These are phyloP conservation scores for Cutaneotrichosporon sp. DNA, from an alignment of 1,284 basidiomycete genomes.

Conservation along the genomic window DNA sequence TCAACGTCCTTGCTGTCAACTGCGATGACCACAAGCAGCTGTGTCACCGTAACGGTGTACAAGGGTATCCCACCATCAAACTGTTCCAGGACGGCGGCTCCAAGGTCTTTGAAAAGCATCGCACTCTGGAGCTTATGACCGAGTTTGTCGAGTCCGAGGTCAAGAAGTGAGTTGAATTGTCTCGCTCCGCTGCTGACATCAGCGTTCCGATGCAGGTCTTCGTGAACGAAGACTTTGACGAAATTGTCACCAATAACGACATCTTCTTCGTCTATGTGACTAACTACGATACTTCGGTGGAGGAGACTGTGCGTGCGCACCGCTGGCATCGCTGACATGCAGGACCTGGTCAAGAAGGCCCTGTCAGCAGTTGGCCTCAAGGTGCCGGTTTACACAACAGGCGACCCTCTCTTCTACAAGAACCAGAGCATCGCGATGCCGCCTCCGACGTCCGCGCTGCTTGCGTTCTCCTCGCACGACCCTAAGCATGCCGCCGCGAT, in stretches of 20 bases:
- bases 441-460: constrained; percentile 55
- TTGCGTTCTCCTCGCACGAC: constrained; percentile 67
- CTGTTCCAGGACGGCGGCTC: constrained; percentile 43
- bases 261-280: constrained; percentile 73
- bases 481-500: constrained; percentile 30
- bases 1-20: constrained; percentile 76
- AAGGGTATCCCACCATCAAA: constrained; percentile 73
- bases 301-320: constrained; percentile 42
- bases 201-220: constrained; percentile 52
- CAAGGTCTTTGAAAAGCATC: constrained; percentile 62
- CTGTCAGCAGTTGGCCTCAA: constrained; percentile 62
- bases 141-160: constrained; percentile 58
- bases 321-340: background rate
- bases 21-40: constrained; percentile 68
- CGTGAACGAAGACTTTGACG: constrained; percentile 51
- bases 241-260: constrained; percentile 55
- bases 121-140: constrained; percentile 64
- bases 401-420: constrained; percentile 52
- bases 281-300: constrained; percentile 46
- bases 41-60: constrained; percentile 62
- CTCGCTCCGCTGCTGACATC: constrained; percentile 12
- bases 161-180: background rate
- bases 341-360: constrained; percentile 54
- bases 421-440: constrained; percentile 55
- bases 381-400: constrained; percentile 58